Percentiles rank a stretch among this genome's conserved stretches.
phyloP scores from a whole-genome alignment of 257 asterid species.

The Nicotiana benthamiana region DNA sequence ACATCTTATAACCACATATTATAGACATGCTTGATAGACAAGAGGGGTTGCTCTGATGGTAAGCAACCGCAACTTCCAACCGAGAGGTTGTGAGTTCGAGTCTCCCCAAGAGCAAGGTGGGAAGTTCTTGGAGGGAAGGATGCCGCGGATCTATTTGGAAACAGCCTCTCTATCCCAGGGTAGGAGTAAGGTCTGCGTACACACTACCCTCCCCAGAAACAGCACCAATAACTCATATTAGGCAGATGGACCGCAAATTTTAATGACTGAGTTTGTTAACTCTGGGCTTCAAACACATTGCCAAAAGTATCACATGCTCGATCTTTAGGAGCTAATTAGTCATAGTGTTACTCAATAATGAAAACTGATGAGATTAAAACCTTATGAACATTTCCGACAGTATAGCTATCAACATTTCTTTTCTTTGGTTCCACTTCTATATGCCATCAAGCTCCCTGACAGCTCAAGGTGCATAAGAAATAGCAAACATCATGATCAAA shows the following conservation, averaged over 20 bases:
- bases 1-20: background rate
- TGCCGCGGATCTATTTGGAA: too few relatives aligned
- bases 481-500: background rate
- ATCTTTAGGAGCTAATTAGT: background rate
- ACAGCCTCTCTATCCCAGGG: too few relatives aligned
- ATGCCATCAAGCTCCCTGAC: background rate
- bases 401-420: background rate
- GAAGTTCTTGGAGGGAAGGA: too few relatives aligned
- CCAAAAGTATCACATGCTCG: background rate
- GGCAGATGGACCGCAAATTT: background rate
- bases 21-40: background rate
- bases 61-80: too few relatives aligned
- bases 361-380: background rate
- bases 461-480: background rate
- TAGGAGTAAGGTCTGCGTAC: too few relatives aligned
- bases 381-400: background rate
- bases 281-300: background rate
- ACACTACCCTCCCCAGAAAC: too few relatives aligned
- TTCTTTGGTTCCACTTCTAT: background rate
- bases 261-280: background rate
- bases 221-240: background rate
- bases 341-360: background rate
- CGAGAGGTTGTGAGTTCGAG: too few relatives aligned
- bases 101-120: too few relatives aligned
- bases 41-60: too few relatives aligned